Conservation (phyloP, 441 rosid genomes). For the Caryocar brasiliense region DNA sequence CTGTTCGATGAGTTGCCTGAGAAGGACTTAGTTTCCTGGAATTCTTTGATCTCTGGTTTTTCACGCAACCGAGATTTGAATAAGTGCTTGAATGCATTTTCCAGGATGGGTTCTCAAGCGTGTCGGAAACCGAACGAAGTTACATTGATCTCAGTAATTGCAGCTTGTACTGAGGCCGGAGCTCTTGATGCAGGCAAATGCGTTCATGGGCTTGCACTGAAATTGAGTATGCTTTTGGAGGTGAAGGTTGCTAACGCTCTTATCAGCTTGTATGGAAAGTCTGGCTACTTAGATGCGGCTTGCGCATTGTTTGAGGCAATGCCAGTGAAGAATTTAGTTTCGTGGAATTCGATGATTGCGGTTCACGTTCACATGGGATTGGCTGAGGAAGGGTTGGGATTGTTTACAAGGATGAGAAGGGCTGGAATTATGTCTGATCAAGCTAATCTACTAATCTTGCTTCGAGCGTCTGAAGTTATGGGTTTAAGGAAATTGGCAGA, state of each 20-base stretch:
- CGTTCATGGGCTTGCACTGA: conserved; percentile 45
- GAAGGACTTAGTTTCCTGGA: conserved; percentile 57
- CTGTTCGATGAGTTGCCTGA: conserved; percentile 61
- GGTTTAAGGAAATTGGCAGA: conserved; percentile 30
- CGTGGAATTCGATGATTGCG: conserved; percentile 47
- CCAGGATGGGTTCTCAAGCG: conserved; percentile 26
- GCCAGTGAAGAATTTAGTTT: conserved; percentile 29
- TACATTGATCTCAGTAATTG: conserved; percentile 38
- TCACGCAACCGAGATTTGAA: conserved; percentile 24
- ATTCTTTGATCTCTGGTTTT: conserved; percentile 45
- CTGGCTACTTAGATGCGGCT: conserved; percentile 18
- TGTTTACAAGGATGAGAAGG: conserved; percentile 29
- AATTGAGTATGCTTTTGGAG: conserved; percentile 36
- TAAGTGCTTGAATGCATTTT: conserved; percentile 29
- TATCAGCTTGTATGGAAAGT: conserved; percentile 39
- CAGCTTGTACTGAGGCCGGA: conserved; percentile 33
- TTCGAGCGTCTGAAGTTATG: conserved; percentile 32
- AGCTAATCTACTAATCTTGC: conserved; percentile 29
- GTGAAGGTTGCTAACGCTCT: conserved; percentile 43
- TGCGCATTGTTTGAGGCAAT: conserved; percentile 25
- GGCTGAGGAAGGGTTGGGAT: conserved; percentile 21
- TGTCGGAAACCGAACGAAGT: conserved; percentile 38
- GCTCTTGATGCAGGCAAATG: conserved; percentile 37
- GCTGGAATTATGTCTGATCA: conserved; percentile 31
- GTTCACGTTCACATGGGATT: conserved; percentile 21